Conservation (phyloP, 2,329 filamentous ascomycete species). For the Bipolaris bicolor region DNA sequence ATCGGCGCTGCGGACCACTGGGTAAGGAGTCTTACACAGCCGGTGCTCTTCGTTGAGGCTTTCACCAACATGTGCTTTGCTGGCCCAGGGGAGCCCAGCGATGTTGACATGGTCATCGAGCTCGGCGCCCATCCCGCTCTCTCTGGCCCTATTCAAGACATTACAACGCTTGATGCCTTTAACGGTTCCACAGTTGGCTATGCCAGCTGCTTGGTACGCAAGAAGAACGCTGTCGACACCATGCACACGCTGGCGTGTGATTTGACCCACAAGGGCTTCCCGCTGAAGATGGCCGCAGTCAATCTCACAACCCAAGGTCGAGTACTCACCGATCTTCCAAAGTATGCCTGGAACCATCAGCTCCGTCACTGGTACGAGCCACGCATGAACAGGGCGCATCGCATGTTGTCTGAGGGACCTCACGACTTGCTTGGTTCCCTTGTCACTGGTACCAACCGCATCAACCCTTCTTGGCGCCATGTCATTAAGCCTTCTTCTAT, state of each 20-base stretch:
- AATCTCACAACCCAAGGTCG: background rate
- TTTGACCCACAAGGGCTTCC: background rate
- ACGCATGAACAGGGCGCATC: background rate
- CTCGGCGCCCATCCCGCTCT: background rate
- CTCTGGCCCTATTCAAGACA: background rate
- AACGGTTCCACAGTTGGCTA: background rate
- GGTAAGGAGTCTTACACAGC: background rate
- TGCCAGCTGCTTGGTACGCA: background rate
- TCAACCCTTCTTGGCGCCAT: background rate
- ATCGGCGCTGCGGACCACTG: background rate
- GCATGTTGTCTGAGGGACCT: background rate
- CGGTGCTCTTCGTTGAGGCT: background rate
- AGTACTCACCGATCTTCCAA: background rate
- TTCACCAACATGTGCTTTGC: slow-evolving; percentile 1
- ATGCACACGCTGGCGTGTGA: slow-evolving; percentile 1
- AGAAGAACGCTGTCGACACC: background rate
- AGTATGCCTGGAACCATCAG: background rate
- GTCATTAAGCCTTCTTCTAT: background rate
- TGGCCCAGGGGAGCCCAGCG: background rate
- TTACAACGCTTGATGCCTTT: background rate
- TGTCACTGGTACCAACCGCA: background rate
- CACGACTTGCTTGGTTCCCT: background rate
- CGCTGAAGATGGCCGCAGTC: background rate
- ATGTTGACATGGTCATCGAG: background rate
- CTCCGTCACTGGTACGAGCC: background rate